Conservation (phyloP, 768 basidiomycete genomes). For the Scleroderma citrinum region DNA sequence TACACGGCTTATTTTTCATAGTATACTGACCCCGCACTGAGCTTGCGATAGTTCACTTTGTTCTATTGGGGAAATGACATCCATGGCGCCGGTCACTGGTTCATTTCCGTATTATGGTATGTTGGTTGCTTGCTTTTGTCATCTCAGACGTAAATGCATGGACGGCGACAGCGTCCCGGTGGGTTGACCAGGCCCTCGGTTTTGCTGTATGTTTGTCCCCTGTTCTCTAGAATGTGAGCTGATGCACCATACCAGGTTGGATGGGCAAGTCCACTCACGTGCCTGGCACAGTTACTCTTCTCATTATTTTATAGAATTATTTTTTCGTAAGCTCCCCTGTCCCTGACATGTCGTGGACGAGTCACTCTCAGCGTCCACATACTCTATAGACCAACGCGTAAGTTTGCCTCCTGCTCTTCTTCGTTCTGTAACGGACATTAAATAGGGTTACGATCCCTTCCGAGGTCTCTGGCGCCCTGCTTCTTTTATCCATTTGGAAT, state of each 20-base stretch:
- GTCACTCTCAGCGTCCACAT: conserved; percentile 19
- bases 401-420: background rate
- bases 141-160: background rate
- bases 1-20: conserved; percentile 22
- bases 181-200: conserved; percentile 55
- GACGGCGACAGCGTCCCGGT: conserved; percentile 37
- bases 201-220: conserved; percentile 40
- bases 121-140: conserved; percentile 1
- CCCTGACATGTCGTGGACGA: background rate
- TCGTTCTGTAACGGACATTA: background rate
- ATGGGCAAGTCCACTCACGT: conserved; percentile 23
- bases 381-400: conserved; percentile 8
- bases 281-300: background rate
- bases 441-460: conserved; percentile 55
- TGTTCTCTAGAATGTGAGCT: background rate
- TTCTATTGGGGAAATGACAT: conserved; percentile 75
- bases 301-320: conserved; percentile 37
- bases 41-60: conserved; percentile 44
- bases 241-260: conserved; percentile 12
- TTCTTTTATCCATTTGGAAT: conserved; percentile 72
- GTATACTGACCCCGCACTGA: background rate
- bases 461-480: conserved; percentile 65
- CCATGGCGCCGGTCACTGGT: conserved; percentile 71
- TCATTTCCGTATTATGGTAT: conserved; percentile 69
- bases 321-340: conserved; percentile 37